Evolutionary conservation across 768 basidiomycete species (phyloP).

Genomic region (Chalciporus sphaerocephalus): DNA sequence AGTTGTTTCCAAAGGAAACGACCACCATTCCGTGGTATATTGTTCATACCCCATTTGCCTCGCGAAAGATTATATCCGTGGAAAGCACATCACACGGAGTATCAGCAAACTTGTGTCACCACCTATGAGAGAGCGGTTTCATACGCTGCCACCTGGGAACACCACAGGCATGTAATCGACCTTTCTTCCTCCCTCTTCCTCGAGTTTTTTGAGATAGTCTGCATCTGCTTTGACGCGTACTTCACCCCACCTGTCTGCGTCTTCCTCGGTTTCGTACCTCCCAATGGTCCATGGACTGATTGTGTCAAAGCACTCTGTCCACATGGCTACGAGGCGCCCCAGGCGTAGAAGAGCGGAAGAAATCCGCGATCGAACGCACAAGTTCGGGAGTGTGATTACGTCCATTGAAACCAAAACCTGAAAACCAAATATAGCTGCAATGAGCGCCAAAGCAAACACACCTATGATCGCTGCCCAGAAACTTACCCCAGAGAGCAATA

Average conservation of each 20-base stretch:
- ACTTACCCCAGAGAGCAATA: constrained; percentile 66
- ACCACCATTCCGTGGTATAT: constrained; percentile 67
- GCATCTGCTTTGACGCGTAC: constrained; percentile 62
- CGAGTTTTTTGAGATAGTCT: constrained; percentile 50
- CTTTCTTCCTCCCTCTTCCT: constrained; percentile 43
- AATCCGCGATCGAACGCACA: constrained; percentile 49
- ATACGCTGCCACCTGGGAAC: constrained; percentile 75
- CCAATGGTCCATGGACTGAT: constrained; percentile 84
- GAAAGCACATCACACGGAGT: constrained; percentile 7
- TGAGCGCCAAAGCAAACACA: background rate
- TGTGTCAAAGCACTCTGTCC: constrained; percentile 75
- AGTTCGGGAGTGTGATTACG: constrained; percentile 58
- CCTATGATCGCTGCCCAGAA: background rate
- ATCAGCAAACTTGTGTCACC: constrained; percentile 1
- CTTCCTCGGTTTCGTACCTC: constrained; percentile 54
- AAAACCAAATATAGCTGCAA: too few species aligned
- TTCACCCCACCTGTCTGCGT: constrained; percentile 61
- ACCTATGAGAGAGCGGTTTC: constrained; percentile 26
- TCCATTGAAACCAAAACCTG: constrained; percentile 67
- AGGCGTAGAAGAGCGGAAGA: constrained; percentile 59
- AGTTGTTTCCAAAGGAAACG: constrained; percentile 78
- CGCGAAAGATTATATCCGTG: constrained; percentile 70
- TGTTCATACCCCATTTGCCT: constrained; percentile 71
- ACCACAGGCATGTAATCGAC: constrained; percentile 84
- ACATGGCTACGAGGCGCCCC: constrained; percentile 73